phyloP scores from a whole-genome alignment of 2,329 filamentous ascomycete genomes.

The Myriosclerotinia scirpicola region DNA sequence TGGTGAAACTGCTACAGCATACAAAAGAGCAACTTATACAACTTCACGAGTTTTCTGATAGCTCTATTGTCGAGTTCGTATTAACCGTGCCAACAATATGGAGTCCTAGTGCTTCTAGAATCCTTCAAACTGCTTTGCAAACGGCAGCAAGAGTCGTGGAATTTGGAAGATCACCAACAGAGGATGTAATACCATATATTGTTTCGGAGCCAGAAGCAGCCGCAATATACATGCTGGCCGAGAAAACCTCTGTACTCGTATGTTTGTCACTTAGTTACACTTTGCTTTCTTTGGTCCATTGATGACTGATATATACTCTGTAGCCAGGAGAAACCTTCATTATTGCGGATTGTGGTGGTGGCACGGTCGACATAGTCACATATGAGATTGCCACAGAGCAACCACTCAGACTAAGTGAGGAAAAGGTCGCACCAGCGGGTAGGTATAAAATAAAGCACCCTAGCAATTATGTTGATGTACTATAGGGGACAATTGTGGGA shows the following conservation, averaged over 20 bases:
- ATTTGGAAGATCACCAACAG: slow-evolving; percentile 8
- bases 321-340: slow-evolving; percentile 33
- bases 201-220: slow-evolving; percentile 39
- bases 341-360: slow-evolving; percentile 36
- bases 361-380: slow-evolving; percentile 35
- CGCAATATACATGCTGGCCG: slow-evolving; percentile 32
- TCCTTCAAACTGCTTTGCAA: slow-evolving; percentile 25
- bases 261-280: neutral
- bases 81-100: slow-evolving; percentile 28
- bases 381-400: slow-evolving; percentile 31
- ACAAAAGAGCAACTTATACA: slow-evolving; percentile 1
- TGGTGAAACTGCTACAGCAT: slow-evolving; percentile 14
- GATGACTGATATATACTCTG: neutral
- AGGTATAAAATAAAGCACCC: neutral
- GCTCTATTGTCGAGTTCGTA: slow-evolving; percentile 21
- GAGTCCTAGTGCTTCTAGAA: slow-evolving; percentile 22
- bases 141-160: slow-evolving; percentile 15
- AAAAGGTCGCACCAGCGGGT: slow-evolving; percentile 29
- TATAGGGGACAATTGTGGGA: slow-evolving; percentile 25
- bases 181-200: slow-evolving; percentile 27
- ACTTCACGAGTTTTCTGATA: neutral
- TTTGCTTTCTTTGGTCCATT: neutral
- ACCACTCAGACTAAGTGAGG: slow-evolving; percentile 33
- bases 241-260: slow-evolving; percentile 17
- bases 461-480: neutral